A percentile compares a stretch with the other conserved stretches of the same genome.
Evolutionary conservation across 2,329 filamentous ascomycete genomes (phyloP).

Genomic region (Ophiostoma quercus): DNA sequence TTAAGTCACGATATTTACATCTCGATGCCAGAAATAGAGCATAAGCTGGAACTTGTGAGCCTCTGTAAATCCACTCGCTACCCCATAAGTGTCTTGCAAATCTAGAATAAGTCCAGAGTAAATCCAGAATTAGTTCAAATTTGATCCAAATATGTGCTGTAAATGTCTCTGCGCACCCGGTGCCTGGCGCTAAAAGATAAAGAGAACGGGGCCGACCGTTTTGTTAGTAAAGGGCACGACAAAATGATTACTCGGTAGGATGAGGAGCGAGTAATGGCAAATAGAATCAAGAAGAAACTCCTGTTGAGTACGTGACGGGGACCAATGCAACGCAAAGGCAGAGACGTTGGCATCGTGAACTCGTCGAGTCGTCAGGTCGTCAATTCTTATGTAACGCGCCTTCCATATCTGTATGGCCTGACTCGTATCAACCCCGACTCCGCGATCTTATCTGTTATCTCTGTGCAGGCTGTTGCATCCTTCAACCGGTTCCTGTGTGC

Average conservation of each 20-base stretch:
- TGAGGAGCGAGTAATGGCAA: neutral
- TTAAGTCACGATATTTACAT: neutral
- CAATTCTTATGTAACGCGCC: slow-evolving; percentile 6
- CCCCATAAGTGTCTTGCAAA: neutral
- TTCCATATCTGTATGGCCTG: slow-evolving; percentile 1
- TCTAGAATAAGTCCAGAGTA: neutral
- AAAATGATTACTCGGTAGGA: neutral
- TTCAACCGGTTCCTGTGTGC: neutral
- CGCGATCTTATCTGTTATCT: slow-evolving; percentile 13
- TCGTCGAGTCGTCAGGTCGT: neutral
- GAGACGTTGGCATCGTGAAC: neutral
- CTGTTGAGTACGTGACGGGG: neutral
- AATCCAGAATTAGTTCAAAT: neutral
- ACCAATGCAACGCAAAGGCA: neutral
- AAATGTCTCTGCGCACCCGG: neutral
- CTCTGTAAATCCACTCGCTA: neutral
- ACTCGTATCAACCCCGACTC: neutral
- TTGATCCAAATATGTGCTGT: neutral
- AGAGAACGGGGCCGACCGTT: neutral
- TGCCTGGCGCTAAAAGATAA: slow-evolving; percentile 11
- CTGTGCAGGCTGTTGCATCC: neutral
- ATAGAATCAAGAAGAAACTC: neutral
- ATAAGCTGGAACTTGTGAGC: neutral
- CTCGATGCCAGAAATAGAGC: neutral
- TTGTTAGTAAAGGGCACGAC: slow-evolving; percentile 13